phyloP scores from a whole-genome alignment of 768 basidiomycete genomes.

The Russula virescens region DNA sequence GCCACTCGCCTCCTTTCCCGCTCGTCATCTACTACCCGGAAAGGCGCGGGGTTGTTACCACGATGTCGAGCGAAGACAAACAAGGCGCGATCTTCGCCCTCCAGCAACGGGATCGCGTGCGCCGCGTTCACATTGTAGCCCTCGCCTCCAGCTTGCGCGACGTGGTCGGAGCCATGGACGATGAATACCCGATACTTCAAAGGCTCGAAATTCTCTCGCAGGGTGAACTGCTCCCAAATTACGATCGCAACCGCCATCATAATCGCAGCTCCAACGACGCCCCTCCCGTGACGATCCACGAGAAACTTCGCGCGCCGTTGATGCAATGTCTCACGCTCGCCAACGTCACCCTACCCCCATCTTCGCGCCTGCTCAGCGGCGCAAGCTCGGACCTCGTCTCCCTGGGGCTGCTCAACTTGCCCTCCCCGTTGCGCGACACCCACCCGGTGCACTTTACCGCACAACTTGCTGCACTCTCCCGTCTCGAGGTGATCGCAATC shows the following conservation, averaged over 20 bases:
- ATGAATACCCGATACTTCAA: not conserved
- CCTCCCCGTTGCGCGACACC: not conserved
- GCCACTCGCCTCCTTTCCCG: conserved; percentile 7
- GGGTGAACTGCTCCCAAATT: not conserved
- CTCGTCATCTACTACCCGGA: conserved; percentile 5
- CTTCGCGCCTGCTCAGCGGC: not conserved
- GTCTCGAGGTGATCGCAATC: not conserved
- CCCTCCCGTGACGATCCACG: not conserved
- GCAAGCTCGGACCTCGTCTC: not conserved
- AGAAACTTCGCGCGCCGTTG: not conserved
- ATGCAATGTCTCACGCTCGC: not conserved
- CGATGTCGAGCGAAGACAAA: not conserved
- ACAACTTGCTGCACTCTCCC: conserved; percentile 2
- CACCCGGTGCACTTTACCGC: not conserved
- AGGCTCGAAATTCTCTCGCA: not conserved
- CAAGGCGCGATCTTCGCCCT: not conserved
- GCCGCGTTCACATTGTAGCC: not conserved
- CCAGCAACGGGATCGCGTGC: conserved; percentile 3
- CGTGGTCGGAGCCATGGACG: conserved; percentile 2
- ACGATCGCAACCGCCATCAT: too few species aligned
- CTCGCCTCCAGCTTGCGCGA: not conserved
- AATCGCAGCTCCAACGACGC: not conserved
- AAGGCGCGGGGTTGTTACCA: not conserved
- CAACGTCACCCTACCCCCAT: not conserved
- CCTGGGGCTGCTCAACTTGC: not conserved